Percentiles rank a stretch among this genome's conserved stretches.
Conservation (phyloP, 2,329 filamentous ascomycete genomes). For the Dactylella cylindrospora region DNA sequence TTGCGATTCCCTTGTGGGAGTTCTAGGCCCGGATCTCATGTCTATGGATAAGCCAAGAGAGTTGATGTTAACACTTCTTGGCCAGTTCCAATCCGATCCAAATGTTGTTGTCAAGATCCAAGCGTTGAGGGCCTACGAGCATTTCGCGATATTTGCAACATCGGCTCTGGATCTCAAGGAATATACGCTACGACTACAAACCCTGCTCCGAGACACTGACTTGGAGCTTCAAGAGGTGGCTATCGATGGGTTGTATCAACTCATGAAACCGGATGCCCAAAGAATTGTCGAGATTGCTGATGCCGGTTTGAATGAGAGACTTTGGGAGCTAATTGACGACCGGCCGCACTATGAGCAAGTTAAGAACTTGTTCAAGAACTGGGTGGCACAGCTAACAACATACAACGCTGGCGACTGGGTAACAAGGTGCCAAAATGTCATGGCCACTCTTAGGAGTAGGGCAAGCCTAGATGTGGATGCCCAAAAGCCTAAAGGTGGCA, state of each 20-base stretch:
- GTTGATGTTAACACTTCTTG: constrained; percentile 81
- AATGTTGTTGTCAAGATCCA: constrained; percentile 71
- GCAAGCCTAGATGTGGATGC: constrained; percentile 56
- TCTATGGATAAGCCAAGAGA: constrained; percentile 90
- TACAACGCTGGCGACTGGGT: constrained; percentile 82
- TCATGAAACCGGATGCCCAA: constrained; percentile 89
- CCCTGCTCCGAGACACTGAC: constrained; percentile 70
- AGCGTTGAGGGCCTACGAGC: constrained; percentile 80
- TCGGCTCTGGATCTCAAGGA: constrained; percentile 78
- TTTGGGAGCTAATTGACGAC: constrained; percentile 86
- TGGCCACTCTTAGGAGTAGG: constrained; percentile 75
- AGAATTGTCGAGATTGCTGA: constrained; percentile 77
- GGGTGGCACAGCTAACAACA: constrained; percentile 87
- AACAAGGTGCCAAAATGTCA: constrained; percentile 78
- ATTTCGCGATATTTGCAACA: constrained; percentile 87
- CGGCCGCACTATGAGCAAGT: constrained; percentile 74
- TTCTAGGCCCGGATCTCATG: constrained; percentile 90
- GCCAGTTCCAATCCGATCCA: constrained; percentile 76
- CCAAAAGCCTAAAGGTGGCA: constrained; percentile 54
- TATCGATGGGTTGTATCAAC: constrained; percentile 83
- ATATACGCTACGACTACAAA: constrained; percentile 81
- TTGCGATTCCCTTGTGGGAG: constrained; percentile 93
- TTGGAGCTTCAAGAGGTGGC: constrained; percentile 74
- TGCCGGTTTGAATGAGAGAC: constrained; percentile 78
- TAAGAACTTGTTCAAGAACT: constrained; percentile 85